Conservation (phyloP, 179 eudicot species). For the Patellifolia procumbens region DNA sequence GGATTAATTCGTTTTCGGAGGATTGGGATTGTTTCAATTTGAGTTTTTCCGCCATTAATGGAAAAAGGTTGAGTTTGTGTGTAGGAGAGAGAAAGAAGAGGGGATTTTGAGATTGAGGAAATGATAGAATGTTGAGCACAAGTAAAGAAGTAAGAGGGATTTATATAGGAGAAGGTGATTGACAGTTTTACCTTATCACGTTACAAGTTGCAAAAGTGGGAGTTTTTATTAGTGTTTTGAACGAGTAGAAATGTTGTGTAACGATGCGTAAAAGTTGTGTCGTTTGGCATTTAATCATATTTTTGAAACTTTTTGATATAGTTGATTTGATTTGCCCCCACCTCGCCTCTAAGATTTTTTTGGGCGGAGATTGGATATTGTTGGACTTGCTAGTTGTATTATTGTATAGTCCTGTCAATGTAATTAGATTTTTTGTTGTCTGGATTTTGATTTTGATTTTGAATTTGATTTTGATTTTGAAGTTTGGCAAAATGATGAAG, state of each 20-base stretch:
- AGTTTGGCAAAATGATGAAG: too few species aligned
- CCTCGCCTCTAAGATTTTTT: neutral
- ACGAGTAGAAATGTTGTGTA: too few species aligned
- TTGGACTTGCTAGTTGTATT: too few species aligned
- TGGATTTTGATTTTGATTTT: too few species aligned
- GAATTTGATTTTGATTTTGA: too few species aligned
- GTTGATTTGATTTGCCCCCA: neutral
- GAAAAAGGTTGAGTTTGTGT: neutral
- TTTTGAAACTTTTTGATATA: neutral
- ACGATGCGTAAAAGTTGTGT: neutral
- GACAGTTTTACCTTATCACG: too few species aligned
- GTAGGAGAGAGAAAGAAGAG: neutral
- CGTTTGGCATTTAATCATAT: neutral
- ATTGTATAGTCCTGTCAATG: too few species aligned
- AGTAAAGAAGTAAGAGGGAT: too few species aligned
- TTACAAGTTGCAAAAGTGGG: neutral
- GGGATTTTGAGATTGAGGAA: neutral
- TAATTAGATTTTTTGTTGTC: too few species aligned
- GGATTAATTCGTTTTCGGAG: constrained; percentile 21
- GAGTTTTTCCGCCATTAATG: neutral
- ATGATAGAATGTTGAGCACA: too few species aligned
- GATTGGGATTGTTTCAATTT: neutral
- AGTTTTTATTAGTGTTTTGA: neutral
- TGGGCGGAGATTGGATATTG: neutral
- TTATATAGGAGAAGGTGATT: too few species aligned